phyloP scores from a whole-genome alignment of 1,284 basidiomycete genomes.

The Leccinum solheimii region DNA sequence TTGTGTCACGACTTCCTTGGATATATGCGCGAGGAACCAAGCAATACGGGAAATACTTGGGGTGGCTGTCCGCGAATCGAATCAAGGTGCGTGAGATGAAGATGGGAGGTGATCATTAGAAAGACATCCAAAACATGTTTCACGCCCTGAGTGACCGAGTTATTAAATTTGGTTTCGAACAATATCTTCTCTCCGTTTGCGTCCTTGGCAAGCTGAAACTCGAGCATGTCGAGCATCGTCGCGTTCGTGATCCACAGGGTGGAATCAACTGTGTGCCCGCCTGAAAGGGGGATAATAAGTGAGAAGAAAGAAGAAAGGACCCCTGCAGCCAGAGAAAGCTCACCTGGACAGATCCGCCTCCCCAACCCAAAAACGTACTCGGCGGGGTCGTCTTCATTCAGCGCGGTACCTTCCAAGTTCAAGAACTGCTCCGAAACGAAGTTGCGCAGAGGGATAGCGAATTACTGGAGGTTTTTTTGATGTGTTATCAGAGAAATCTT shows the following conservation, averaged over 20 bases:
- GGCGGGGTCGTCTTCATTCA: slow-evolving; percentile 3
- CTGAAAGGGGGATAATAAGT: slow-evolving; percentile 1
- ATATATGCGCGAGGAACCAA: not conserved
- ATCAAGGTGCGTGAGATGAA: not conserved
- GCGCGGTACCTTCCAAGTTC: slow-evolving; percentile 16
- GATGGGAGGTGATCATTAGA: not conserved
- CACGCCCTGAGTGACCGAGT: not conserved
- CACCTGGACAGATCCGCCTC: slow-evolving; percentile 24
- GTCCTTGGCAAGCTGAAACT: slow-evolving; percentile 23
- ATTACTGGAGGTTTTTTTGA: slow-evolving; percentile 10
- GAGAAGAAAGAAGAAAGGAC: not conserved
- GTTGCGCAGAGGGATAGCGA: slow-evolving; percentile 17
- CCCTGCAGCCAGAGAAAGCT: not conserved
- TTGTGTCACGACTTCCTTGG: not conserved
- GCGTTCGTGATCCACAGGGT: slow-evolving; percentile 25
- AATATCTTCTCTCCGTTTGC: slow-evolving; percentile 10
- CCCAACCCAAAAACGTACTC: slow-evolving; percentile 28
- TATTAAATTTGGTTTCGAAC: slow-evolving; percentile 14
- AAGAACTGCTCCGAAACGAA: slow-evolving; percentile 30
- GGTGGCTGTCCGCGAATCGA: not conserved
- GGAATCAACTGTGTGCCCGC: slow-evolving; percentile 16
- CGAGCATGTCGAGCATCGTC: slow-evolving; percentile 26
- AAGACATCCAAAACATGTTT: not conserved
- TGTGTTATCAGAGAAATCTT: not conserved
- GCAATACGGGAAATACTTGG: not conserved